phyloP scores from a whole-genome alignment of 1,284 basidiomycete species.

The Marasmius sp. region DNA sequence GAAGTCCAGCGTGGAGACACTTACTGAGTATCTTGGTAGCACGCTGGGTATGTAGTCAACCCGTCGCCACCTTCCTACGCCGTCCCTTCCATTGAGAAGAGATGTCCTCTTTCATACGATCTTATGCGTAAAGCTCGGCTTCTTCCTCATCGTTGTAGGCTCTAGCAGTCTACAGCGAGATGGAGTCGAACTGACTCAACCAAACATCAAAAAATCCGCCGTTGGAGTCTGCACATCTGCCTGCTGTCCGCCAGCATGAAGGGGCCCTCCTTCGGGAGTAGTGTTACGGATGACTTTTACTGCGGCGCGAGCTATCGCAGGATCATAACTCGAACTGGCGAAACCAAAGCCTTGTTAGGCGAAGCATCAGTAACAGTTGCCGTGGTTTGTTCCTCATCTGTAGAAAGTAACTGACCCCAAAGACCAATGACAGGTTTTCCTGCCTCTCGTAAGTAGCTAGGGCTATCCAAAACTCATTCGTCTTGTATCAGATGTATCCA shows the following conservation, averaged over 20 bases:
- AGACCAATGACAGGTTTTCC: slow-evolving; percentile 65
- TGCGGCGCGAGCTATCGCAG: slow-evolving; percentile 53
- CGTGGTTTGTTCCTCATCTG: not conserved
- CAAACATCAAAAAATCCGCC: slow-evolving; percentile 62
- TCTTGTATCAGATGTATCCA: slow-evolving; percentile 66
- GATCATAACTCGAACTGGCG: slow-evolving; percentile 54
- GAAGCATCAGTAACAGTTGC: not conserved
- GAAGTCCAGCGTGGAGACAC: slow-evolving; percentile 25
- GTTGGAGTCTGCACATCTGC: slow-evolving; percentile 64
- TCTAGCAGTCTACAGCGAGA: slow-evolving; percentile 76
- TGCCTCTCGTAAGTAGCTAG: slow-evolving; percentile 65
- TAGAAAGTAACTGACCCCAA: slow-evolving; percentile 49
- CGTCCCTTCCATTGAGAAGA: slow-evolving; percentile 48
- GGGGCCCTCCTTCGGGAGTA: slow-evolving; percentile 71
- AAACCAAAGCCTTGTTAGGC: slow-evolving; percentile 58
- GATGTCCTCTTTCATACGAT: slow-evolving; percentile 59
- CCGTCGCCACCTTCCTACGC: slow-evolving; percentile 39
- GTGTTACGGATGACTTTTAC: slow-evolving; percentile 50
- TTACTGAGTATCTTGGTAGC: slow-evolving; percentile 71
- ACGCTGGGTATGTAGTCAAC: slow-evolving; percentile 76
- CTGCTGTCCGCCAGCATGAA: slow-evolving; percentile 67
- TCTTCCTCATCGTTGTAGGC: too few species aligned
- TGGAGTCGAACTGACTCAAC: slow-evolving; percentile 70
- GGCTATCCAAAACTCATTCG: slow-evolving; percentile 62
- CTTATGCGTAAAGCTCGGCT: slow-evolving; percentile 59